Evolutionary conservation across 441 rosid species (phyloP).

Genomic region (Arabidopsis hybrid): DNA sequence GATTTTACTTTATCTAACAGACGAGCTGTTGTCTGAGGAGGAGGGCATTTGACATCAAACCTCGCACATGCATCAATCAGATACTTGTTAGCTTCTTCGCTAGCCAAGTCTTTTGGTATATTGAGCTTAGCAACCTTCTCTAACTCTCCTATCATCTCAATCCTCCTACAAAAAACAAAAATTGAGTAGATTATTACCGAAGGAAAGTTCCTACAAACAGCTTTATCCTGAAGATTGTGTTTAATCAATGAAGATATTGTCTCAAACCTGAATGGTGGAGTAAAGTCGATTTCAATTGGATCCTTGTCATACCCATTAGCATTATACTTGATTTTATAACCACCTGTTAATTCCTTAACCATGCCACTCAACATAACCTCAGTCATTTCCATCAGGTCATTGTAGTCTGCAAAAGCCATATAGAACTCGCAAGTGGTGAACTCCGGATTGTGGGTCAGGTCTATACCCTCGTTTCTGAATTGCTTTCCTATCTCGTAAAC

Average conservation of each 20-base stretch:
- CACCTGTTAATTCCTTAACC: constrained; percentile 85
- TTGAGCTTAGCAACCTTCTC: constrained; percentile 78
- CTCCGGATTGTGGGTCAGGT: constrained; percentile 92
- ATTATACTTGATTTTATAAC: constrained; percentile 81
- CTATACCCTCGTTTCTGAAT: constrained; percentile 93
- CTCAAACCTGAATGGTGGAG: constrained; percentile 85
- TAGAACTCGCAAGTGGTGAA: constrained; percentile 96
- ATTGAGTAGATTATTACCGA: constrained; percentile 29
- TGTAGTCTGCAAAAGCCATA: constrained; percentile 92
- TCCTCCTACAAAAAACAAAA: constrained; percentile 53
- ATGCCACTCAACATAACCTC: constrained; percentile 86
- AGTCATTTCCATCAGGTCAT: constrained; percentile 83
- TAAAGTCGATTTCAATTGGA: constrained; percentile 88
- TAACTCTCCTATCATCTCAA: constrained; percentile 82
- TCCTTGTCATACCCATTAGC: constrained; percentile 78
- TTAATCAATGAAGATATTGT: constrained; percentile 10
- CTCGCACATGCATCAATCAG: constrained; percentile 65
- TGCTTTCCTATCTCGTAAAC: constrained; percentile 94
- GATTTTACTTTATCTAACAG: constrained; percentile 76
- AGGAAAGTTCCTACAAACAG: not conserved
- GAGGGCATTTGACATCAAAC: constrained; percentile 81
- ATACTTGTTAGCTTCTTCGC: constrained; percentile 77
- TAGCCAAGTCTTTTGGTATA: constrained; percentile 78
- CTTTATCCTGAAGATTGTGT: not conserved
- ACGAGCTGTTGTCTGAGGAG: constrained; percentile 84